Base-by-base conservation (phyloP, 1,284 basidiomycete species). In the Vanrija sp. region DNA sequence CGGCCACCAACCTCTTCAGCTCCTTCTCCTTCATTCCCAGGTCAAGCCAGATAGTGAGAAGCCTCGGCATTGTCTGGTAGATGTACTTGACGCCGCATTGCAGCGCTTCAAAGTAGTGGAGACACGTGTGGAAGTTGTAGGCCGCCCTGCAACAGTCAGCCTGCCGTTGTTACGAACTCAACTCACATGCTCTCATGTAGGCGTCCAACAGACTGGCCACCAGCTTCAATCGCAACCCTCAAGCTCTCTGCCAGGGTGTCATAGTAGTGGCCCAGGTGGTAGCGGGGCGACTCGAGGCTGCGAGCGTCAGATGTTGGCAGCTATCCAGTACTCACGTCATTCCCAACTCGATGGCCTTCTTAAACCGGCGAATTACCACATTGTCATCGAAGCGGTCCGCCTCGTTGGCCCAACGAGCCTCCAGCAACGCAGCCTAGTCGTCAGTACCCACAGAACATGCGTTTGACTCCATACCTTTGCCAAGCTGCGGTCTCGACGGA, bases 1-100 rank as follows among this genome's bases (percentile, higher is more conserved):
- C n/a, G n/a, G 44, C 22, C 31, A 51, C 60, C 55, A 49, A 65
- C 66, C 62, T 69, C 45, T 61, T 64, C 47, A 24, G 62, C 6
- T 68, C 69, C 3, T 73, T 68, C 7, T 66, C 67, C 3, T 72
- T 68, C 67, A 94, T 92, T n/a, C 88, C 93, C 56, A 89, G 77
- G 68, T 98, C 93, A 47, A 98, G 79, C 94, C 95, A 99, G 41
- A 99, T 83, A 0, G 94, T 98, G 14, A 98, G 81, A 59, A 98
- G 81, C 36, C 96, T 84, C 1, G 96, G 95, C 64, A 98, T 84
- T 0, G 92, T 94, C 71, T 97, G 94, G 73, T 95, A 98, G 46
- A 97, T 88, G 74, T 88, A 98, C 78, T 98, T 98, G 43, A 93
- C 92, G 12, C 96, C 96, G 64, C 82, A 78, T 63, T 81, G 80